Conservation (phyloP, 768 basidiomycete species). For the Naganishia antarctica region DNA sequence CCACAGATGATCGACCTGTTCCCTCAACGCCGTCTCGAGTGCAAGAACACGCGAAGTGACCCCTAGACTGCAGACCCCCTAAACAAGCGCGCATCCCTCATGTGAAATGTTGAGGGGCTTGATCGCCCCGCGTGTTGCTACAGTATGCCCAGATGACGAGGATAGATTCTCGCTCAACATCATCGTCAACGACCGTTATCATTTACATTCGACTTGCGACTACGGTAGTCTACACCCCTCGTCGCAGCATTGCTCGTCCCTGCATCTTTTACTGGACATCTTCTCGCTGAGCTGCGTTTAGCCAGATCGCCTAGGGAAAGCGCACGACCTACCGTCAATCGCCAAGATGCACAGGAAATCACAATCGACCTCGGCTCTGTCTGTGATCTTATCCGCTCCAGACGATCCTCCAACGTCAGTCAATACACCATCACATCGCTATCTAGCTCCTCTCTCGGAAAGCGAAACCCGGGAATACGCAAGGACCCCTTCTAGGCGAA, state of each 20-base stretch:
- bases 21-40: no score
- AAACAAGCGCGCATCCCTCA: neutral
- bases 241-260: no score
- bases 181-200: neutral
- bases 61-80: no score
- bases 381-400: conserved; percentile 9
- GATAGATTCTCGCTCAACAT: neutral
- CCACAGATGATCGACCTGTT: no score
- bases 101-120: neutral
- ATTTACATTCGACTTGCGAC: no score
- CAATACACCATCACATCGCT: neutral
- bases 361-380: conserved; percentile 16
- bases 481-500: neutral
- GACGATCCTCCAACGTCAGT: neutral
- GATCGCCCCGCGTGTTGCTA: neutral
- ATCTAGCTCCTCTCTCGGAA: neutral
- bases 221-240: no score
- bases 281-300: no score
- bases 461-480: neutral
- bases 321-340: no score
- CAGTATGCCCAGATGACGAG: neutral
- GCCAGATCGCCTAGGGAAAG: no score
- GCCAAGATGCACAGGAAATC: conserved; percentile 11
- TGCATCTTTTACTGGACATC: no score
- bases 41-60: neutral